Evolutionary conservation across 768 basidiomycete genomes (phyloP).

Genomic region (Hygrocybe punicea): DNA sequence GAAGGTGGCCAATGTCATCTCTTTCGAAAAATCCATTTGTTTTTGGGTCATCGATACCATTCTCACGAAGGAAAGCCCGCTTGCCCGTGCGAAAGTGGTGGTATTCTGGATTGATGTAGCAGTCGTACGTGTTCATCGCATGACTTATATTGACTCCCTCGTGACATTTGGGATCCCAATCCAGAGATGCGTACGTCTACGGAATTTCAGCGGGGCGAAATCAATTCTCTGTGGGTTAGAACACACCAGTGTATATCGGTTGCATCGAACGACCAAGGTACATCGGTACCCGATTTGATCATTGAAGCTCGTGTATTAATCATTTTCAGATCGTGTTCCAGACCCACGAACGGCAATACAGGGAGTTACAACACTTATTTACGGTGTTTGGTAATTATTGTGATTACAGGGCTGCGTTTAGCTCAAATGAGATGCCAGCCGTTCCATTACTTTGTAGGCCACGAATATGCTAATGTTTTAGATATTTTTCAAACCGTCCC

Average conservation of each 20-base stretch:
- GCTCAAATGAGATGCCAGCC: slow-evolving; percentile 22
- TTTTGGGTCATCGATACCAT: slow-evolving; percentile 42
- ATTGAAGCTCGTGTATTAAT: not conserved
- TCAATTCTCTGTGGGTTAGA: slow-evolving; percentile 43
- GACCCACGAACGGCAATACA: slow-evolving; percentile 29
- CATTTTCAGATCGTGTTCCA: slow-evolving; percentile 20
- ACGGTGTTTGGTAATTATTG: slow-evolving; percentile 23
- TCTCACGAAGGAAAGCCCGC: slow-evolving; percentile 15
- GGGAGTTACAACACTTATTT: slow-evolving; percentile 31
- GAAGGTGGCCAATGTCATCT: slow-evolving; percentile 29
- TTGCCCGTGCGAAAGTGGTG: slow-evolving; percentile 29
- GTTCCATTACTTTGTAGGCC: slow-evolving; percentile 36
- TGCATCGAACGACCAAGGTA: slow-evolving; percentile 38
- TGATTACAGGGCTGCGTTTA: slow-evolving; percentile 27
- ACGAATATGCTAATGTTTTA: not conserved
- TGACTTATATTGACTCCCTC: not conserved
- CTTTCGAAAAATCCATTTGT: slow-evolving; percentile 36
- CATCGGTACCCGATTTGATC: slow-evolving; percentile 7
- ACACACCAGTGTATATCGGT: slow-evolving; percentile 36
- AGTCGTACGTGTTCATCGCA: slow-evolving; percentile 27
- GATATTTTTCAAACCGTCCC: not conserved
- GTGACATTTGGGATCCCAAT: slow-evolving; percentile 4
- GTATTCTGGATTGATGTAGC: slow-evolving; percentile 48
- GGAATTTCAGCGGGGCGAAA: slow-evolving; percentile 46
- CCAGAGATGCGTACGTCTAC: slow-evolving; percentile 44